phyloP scores from a whole-genome alignment of 1,284 basidiomycete genomes.

The Golubevia sp. region DNA sequence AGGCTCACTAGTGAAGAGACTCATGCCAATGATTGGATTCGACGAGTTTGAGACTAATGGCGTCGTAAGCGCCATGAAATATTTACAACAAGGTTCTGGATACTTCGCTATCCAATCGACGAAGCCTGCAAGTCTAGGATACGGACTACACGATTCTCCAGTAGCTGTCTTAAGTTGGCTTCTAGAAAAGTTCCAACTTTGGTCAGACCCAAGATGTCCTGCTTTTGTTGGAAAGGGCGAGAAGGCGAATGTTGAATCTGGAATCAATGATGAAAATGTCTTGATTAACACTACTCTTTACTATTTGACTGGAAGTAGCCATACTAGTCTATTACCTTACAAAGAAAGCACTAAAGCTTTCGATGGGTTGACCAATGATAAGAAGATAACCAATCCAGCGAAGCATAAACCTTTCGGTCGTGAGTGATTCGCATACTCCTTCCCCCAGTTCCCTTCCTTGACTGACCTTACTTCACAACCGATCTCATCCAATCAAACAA shows the following conservation, averaged over 20 bases:
- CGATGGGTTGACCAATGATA: constrained; percentile 10
- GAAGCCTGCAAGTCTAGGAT: constrained; percentile 19
- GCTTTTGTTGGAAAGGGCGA: constrained; percentile 18
- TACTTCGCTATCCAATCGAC: constrained; percentile 9
- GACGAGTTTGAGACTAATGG: not conserved
- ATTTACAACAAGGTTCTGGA: constrained; percentile 9
- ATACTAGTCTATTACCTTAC: constrained; percentile 24
- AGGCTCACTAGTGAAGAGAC: not conserved
- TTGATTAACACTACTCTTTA: constrained; percentile 33
- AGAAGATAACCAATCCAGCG: constrained; percentile 13
- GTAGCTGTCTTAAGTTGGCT: constrained; percentile 11
- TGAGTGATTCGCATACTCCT: constrained; percentile 1
- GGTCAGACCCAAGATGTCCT: constrained; percentile 39
- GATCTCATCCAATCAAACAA: not conserved
- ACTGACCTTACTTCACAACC: not conserved
- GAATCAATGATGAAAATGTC: constrained; percentile 31
- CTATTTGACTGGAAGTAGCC: constrained; percentile 27
- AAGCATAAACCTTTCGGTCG: constrained; percentile 26
- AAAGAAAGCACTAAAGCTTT: not conserved
- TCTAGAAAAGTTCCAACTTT: constrained; percentile 35
- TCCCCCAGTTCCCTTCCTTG: not conserved
- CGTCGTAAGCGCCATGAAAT: not conserved
- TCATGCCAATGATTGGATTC: not conserved
- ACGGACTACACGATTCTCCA: constrained; percentile 12
- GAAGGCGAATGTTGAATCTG: not conserved